Base-by-base conservation (phyloP, 805 yeast genomes). In the Blastobotrys attinorum region DNA sequence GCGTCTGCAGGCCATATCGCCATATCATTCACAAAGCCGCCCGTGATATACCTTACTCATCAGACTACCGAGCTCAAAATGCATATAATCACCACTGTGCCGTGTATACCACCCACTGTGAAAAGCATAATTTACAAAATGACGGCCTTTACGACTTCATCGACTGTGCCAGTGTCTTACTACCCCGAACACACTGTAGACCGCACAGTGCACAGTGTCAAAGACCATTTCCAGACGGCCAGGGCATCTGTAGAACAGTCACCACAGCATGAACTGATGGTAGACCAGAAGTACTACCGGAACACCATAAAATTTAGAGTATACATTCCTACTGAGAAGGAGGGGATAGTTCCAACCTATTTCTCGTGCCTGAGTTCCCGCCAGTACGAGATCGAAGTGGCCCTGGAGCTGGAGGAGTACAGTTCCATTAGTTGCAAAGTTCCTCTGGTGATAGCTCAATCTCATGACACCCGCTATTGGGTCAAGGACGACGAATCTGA, bases 301-400 rank as follows among this genome's bases (percentile, higher is more conserved):
- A 32, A 16, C 21, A 7, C 22, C 33, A 13, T 36, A 25, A n/a
- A 37, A 31, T 10, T 44, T 46, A 47, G 47, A 3, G 22, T 40
- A 10, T 31, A 36, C 3, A 41, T 47, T 29, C 50, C 50, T 2
- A 31, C 29, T 4, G n/a, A 33, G 21, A 25, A 29, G 25, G 21
- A 25, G n/a, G 37, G 32, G 10, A 33, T 44, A 4, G 47, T 45
- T 13, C 42, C 44, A 18, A 47, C 47, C 29, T 48, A 39, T 21
- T 46, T 42, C 34, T 42, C 49, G n/a, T 47, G 50, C 23, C 42
- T 48, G 11, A 47, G 45, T 22, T 46, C 52, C 11, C 38, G 50
- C 8, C 45, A 39, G 29, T 47, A 47, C 23, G 48, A 47, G 22
- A 3, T 47, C 16, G 22, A 15, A 4, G 25, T 42, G 29, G 31